Conservation (phyloP, 495 filamentous ascomycete species). For the Aspergillus incahuasiensis region DNA sequence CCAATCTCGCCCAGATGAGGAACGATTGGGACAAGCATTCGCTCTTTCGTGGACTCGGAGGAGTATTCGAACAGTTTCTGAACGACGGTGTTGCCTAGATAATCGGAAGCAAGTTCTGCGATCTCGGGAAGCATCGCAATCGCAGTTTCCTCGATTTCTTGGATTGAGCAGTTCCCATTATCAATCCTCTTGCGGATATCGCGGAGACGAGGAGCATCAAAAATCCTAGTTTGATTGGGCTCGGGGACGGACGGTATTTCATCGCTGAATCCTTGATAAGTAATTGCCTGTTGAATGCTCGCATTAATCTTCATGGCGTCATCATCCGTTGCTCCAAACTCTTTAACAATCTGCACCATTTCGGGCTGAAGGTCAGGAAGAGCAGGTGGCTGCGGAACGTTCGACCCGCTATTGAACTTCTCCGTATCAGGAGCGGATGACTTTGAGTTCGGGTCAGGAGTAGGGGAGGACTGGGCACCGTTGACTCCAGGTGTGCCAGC, state of each 20-base stretch:
- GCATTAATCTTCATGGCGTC: constrained; percentile 67
- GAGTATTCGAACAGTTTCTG: constrained; percentile 97
- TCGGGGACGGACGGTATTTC: constrained; percentile 90
- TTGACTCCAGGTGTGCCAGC: constrained; percentile 78
- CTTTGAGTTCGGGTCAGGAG: constrained; percentile 67
- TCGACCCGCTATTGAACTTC: constrained; percentile 37
- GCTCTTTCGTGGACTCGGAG: constrained; percentile 82
- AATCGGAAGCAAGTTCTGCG: constrained; percentile 89
- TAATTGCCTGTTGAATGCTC: constrained; percentile 70
- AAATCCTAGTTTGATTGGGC: constrained; percentile 81
- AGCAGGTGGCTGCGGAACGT: constrained; percentile 62
- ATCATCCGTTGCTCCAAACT: constrained; percentile 84
- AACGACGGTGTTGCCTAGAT: constrained; percentile 97
- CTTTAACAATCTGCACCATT: constrained; percentile 78
- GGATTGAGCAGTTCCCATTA: constrained; percentile 76
- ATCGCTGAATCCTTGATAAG: constrained; percentile 63
- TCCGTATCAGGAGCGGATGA: constrained; percentile 31
- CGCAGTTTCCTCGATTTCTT: constrained; percentile 90
- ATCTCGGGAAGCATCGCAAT: constrained; percentile 92
- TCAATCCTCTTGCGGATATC: constrained; percentile 98
- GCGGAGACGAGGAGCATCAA: constrained; percentile 91
- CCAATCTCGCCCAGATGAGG: constrained; percentile 95
- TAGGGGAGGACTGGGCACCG: constrained; percentile 82
- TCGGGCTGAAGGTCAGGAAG: constrained; percentile 73
- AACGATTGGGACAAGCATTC: constrained; percentile 82